phyloP scores from a whole-genome alignment of 2,329 filamentous ascomycete genomes.

The Chrysosporium queenslandicum region DNA sequence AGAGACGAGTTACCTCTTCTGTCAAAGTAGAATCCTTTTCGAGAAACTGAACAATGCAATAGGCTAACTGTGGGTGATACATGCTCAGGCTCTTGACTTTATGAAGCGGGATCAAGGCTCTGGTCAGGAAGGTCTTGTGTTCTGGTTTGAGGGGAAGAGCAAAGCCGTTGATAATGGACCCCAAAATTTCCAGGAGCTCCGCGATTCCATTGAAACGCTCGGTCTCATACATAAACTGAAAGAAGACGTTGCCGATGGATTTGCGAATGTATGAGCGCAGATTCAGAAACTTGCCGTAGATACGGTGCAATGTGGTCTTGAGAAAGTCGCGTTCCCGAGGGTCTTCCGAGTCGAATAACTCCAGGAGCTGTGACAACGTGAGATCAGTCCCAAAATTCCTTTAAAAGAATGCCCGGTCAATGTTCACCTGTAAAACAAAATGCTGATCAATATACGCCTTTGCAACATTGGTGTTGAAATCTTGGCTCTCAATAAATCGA shows the following conservation, averaged over 20 bases:
- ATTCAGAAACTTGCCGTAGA: constrained; percentile 98
- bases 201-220: constrained; percentile 98
- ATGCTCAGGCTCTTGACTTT: constrained; percentile 99
- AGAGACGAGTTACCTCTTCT: constrained; percentile 61
- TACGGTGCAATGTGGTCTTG: constrained; percentile 94
- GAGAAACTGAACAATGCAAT: constrained; percentile 97
- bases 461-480: constrained; percentile 99
- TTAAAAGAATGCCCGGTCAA: constrained; percentile 2
- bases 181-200: constrained; percentile 88
- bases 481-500: constrained; percentile 96
- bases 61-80: constrained; percentile 97
- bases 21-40: constrained; percentile 96
- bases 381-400: neutral
- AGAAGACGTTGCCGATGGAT: constrained; percentile 99
- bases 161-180: constrained; percentile 98
- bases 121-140: constrained; percentile 93
- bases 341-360: constrained; percentile 96
- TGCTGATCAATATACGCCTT: constrained; percentile 98
- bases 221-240: constrained; percentile 98
- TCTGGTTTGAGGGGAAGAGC: constrained; percentile 94
- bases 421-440: constrained; percentile 69
- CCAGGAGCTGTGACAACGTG: constrained; percentile 55
- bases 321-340: constrained; percentile 93
- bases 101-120: constrained; percentile 85
- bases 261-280: constrained; percentile 91